A percentile compares a stretch with the other conserved stretches of the same genome.
Evolutionary conservation across 768 basidiomycete species (phyloP).

Genomic region (Kwoniella dejecticola): DNA sequence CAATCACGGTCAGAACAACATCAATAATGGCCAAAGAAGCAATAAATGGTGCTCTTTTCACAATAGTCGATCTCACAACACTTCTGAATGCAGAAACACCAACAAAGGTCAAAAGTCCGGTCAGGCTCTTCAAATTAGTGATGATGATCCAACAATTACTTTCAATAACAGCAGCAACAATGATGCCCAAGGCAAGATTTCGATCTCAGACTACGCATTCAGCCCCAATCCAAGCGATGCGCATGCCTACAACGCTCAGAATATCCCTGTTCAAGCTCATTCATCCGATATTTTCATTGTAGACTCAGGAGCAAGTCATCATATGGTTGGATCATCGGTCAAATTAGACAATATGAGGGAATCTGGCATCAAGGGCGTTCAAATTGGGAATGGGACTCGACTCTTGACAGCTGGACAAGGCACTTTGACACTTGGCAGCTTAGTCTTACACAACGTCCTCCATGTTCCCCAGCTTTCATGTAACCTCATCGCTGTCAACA

Average conservation of each 20-base stretch:
- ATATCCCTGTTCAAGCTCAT: neutral
- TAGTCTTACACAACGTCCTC: constrained; percentile 3
- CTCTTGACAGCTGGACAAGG: neutral
- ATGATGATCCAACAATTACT: no score
- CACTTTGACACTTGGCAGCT: neutral
- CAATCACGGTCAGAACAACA: neutral
- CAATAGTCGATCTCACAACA: neutral
- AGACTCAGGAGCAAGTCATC: constrained; percentile 22
- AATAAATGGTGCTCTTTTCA: constrained; percentile 10
- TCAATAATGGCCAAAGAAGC: neutral
- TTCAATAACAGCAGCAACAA: no score
- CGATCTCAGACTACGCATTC: no score
- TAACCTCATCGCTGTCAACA: constrained; percentile 15
- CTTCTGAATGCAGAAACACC: constrained; percentile 5
- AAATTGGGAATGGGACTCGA: constrained; percentile 12
- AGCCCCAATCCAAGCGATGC: no score
- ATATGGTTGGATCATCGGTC: constrained; percentile 12
- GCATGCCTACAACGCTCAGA: neutral
- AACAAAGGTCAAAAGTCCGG: neutral
- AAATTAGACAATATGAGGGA: neutral
- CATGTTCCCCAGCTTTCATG: constrained; percentile 1
- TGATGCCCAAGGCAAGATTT: no score
- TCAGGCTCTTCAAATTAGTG: no score
- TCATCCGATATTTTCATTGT: constrained; percentile 8
- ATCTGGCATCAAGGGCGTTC: neutral